Evolutionary conservation across 768 basidiomycete genomes (phyloP).

Genomic region (Mycena maculata): DNA sequence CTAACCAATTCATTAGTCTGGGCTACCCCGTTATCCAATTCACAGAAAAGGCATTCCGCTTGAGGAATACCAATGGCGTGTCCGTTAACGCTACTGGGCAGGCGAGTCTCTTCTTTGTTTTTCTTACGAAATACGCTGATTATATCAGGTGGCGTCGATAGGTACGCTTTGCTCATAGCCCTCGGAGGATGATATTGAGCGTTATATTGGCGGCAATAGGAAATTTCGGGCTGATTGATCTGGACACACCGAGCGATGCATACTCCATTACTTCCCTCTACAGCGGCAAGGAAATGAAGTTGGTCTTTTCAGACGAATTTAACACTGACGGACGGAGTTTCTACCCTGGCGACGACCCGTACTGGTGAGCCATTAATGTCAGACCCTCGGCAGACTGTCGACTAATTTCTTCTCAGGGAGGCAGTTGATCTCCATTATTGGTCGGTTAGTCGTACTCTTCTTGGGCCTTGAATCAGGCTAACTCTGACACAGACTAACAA

Average conservation of each 20-base stretch:
- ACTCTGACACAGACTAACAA: slow-evolving; percentile 84
- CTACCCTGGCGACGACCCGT: slow-evolving; percentile 69
- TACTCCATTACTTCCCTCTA: slow-evolving; percentile 63
- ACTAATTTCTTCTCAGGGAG: slow-evolving; percentile 38
- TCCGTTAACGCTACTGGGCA: slow-evolving; percentile 87
- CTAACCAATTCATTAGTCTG: slow-evolving; percentile 49
- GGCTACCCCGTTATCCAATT: slow-evolving; percentile 72
- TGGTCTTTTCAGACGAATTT: slow-evolving; percentile 90
- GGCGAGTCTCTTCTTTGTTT: slow-evolving; percentile 30
- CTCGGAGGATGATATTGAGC: no score
- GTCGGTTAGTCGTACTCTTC: background rate
- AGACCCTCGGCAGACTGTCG: no score
- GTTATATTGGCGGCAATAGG: slow-evolving; percentile 25
- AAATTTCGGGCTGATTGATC: slow-evolving; percentile 61
- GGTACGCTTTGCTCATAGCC: no score
- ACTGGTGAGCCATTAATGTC: slow-evolving; percentile 45
- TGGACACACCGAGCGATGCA: slow-evolving; percentile 73
- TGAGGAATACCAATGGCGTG: slow-evolving; percentile 52
- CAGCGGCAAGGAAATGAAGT: slow-evolving; percentile 64
- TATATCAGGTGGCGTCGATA: slow-evolving; percentile 3
- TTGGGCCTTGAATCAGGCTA: slow-evolving; percentile 57
- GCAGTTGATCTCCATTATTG: slow-evolving; percentile 50
- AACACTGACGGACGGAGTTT: slow-evolving; percentile 83
- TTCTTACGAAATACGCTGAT: background rate
- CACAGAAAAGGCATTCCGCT: slow-evolving; percentile 54